These are phyloP conservation scores for Phragmites australis DNA, from an alignment of 176 grass and related monocot species.

Conservation along the genomic window DNA sequence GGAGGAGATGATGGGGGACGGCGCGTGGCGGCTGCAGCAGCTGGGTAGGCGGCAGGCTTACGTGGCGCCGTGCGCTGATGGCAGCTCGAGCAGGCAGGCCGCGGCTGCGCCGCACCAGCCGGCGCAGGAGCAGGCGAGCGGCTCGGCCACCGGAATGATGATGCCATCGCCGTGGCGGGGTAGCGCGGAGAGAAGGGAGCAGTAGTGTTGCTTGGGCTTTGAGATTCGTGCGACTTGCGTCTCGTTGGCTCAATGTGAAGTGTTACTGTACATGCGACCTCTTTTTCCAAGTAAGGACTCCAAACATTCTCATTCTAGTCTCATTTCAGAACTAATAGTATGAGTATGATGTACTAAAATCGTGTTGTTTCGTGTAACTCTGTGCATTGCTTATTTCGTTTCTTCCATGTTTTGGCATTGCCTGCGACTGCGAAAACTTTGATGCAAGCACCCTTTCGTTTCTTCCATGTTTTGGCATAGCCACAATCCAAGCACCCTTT, in stretches of 20 bases:
- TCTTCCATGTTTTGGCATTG: too few species aligned
- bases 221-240: neutral
- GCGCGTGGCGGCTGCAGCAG: constrained; percentile 36
- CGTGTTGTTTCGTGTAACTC: neutral
- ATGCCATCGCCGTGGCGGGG: constrained; percentile 35
- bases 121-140: constrained; percentile 1
- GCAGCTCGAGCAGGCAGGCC: constrained; percentile 33
- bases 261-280: neutral
- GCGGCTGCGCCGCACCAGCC: constrained; percentile 4
- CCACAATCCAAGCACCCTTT: too few species aligned
- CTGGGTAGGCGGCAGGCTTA: constrained; percentile 12
- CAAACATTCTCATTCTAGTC: neutral
- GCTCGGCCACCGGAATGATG: neutral
- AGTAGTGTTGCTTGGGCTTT: neutral
- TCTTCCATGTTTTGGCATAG: too few species aligned
- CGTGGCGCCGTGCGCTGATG: neutral
- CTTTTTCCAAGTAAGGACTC: neutral
- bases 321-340: neutral
- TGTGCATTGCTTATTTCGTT: neutral
- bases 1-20: constrained; percentile 19
- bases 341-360: neutral
- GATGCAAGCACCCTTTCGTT: too few species aligned
- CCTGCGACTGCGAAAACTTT: too few species aligned
- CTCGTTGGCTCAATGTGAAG: neutral
- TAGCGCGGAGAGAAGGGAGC: constrained; percentile 6